Conservation (phyloP, 106 monocot species). For the Dioscorea dumetorum region DNA sequence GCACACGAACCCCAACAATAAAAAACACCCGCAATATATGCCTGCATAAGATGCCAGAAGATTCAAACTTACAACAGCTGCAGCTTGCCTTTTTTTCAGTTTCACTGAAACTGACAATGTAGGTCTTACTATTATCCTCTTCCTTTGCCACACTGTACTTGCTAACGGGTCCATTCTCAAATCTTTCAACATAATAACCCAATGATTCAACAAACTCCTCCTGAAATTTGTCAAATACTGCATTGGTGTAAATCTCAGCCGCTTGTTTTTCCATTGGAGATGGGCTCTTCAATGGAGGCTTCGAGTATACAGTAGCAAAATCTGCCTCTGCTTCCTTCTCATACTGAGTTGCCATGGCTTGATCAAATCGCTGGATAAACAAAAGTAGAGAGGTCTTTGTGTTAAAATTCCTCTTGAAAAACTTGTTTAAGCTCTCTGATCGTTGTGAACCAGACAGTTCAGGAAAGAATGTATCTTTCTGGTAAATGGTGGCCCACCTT, state of each 20-base stretch:
- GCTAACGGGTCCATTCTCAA: conserved; percentile 48
- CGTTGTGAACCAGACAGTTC: conserved; percentile 44
- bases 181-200: conserved; percentile 70
- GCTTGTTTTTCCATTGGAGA: conserved; percentile 88
- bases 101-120: conserved; percentile 39
- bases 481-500: conserved; percentile 61
- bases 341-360: conserved; percentile 46
- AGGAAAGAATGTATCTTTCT: conserved; percentile 58
- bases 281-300: conserved; percentile 62
- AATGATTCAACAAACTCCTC: conserved; percentile 88
- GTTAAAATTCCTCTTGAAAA: conserved; percentile 86
- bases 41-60: conserved; percentile 74
- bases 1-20: conserved; percentile 53
- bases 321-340: conserved; percentile 83
- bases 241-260: conserved; percentile 59
- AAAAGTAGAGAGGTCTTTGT: conserved; percentile 51
- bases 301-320: conserved; percentile 43
- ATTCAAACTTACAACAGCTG: conserved; percentile 81
- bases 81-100: conserved; percentile 52
- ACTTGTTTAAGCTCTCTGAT: conserved; percentile 79
- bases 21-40: conserved; percentile 77
- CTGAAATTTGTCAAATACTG: conserved; percentile 84
- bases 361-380: conserved; percentile 62
- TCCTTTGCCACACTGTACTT: conserved; percentile 70
- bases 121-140: conserved; percentile 37